phyloP scores from a whole-genome alignment of 345 rosid genomes.

The Salix brachista region DNA sequence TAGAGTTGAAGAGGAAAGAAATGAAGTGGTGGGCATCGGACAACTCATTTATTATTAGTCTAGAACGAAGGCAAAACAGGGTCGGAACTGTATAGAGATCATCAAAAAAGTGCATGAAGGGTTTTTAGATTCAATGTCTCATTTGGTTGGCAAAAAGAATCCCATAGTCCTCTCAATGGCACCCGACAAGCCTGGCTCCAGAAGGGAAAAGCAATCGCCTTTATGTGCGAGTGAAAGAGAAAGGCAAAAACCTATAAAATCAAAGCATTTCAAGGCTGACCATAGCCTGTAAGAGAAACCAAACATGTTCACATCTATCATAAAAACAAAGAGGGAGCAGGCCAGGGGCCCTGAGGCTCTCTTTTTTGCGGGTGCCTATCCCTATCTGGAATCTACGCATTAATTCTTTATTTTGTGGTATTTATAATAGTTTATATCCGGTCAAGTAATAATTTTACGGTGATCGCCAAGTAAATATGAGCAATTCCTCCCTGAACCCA shows the following conservation, averaged over 20 bases:
- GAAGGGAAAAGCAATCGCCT: neutral
- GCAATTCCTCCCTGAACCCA: too few relatives aligned
- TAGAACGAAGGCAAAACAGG: neutral
- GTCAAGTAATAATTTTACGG: too few relatives aligned
- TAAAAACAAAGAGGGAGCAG: neutral
- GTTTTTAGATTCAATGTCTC: neutral
- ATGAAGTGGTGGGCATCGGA: neutral
- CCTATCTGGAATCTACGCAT: neutral
- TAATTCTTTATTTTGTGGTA: too few relatives aligned
- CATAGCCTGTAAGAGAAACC: neutral
- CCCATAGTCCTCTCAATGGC: neutral
- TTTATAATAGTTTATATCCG: too few relatives aligned
- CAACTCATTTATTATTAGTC: neutral
- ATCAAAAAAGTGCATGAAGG: neutral
- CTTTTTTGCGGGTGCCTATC: neutral
- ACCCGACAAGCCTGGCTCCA: conserved; percentile 1
- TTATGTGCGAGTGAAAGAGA: neutral
- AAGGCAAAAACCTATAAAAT: neutral
- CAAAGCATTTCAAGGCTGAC: neutral
- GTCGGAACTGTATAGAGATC: neutral
- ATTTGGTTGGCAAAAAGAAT: conserved; percentile 1
- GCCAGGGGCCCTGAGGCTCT: neutral
- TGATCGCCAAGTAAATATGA: too few relatives aligned
- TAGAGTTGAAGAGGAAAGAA: neutral
- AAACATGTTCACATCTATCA: neutral